Evolutionary conservation across 345 rosid species (phyloP).

Genomic region (Populus nigra): DNA sequence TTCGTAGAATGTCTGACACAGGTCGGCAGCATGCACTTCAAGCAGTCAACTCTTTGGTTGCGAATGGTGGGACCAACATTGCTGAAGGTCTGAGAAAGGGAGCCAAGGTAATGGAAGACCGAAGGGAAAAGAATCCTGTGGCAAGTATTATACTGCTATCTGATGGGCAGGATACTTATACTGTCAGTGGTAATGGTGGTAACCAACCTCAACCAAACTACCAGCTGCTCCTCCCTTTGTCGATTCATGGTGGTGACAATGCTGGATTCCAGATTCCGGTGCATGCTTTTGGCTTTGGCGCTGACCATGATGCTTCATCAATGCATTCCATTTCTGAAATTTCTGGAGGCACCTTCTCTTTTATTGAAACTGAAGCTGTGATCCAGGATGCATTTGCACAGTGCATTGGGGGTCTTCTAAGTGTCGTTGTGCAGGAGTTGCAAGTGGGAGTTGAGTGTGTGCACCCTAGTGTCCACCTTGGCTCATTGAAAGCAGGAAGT

Average conservation of each 20-base stretch:
- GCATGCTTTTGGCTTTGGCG: conserved; percentile 91
- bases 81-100: conserved; percentile 95
- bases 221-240: conserved; percentile 57
- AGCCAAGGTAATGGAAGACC: conserved; percentile 81
- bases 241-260: conserved; percentile 50
- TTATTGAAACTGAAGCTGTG: conserved; percentile 81
- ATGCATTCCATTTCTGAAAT: conserved; percentile 91
- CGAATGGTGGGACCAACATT: conserved; percentile 93
- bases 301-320: conserved; percentile 84
- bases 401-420: conserved; percentile 94
- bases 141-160: conserved; percentile 85
- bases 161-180: conserved; percentile 87
- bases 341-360: conserved; percentile 94
- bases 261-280: conserved; percentile 74
- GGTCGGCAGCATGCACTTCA: conserved; percentile 84
- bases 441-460: conserved; percentile 59
- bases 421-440: conserved; percentile 88
- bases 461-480: conserved; percentile 47
- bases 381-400: conserved; percentile 99
- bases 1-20: conserved; percentile 67
- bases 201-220: conserved; percentile 60
- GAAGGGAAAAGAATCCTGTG: conserved; percentile 80
- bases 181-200: conserved; percentile 50
- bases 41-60: conserved; percentile 84
- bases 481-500: conserved; percentile 76